Conservation (phyloP, 2,329 filamentous ascomycete genomes). For the Hymenoscyphus repandus region DNA sequence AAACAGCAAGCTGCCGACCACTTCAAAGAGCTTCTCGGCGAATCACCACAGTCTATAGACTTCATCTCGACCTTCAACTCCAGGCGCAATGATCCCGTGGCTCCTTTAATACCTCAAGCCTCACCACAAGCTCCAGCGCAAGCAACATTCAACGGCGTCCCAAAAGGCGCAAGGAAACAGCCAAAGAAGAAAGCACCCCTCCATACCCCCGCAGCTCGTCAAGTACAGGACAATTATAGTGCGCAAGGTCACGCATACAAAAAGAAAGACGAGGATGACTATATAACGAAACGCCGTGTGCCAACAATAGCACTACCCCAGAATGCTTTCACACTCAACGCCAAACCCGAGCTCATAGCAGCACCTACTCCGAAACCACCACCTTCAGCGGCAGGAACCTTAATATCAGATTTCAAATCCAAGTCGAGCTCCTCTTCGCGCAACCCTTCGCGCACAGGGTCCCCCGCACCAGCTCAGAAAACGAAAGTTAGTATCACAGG, state of each 20-base stretch:
- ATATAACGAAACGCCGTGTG: conserved; percentile 50
- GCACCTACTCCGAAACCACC: conserved; percentile 34
- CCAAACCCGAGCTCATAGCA: conserved; percentile 48
- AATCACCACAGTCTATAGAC: conserved; percentile 69
- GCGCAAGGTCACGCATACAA: conserved; percentile 61
- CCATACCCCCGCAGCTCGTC: conserved; percentile 59
- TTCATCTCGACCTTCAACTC: conserved; percentile 74
- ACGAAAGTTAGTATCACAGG: conserved; percentile 70
- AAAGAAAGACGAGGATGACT: conserved; percentile 70
- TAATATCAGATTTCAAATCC: conserved; percentile 73
- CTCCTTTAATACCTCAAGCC: conserved; percentile 4
- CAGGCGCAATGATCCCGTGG: conserved; percentile 43
- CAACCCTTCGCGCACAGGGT: conserved; percentile 42
- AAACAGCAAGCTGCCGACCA: conserved; percentile 76
- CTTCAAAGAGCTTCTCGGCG: conserved; percentile 81
- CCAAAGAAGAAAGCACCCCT: conserved; percentile 58
- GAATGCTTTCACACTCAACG: conserved; percentile 36
- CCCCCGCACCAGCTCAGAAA: conserved; percentile 40
- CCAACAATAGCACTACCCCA: conserved; percentile 35
- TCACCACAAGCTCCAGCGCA: conserved; percentile 5
- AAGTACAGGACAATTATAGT: conserved; percentile 57
- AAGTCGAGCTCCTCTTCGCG: conserved; percentile 46
- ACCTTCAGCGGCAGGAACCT: conserved; percentile 64
- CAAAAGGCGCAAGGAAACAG: conserved; percentile 42
- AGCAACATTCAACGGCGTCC: conserved; percentile 32